Conservation (phyloP, 129 eudicot species). For the Cynara cardunculus region DNA sequence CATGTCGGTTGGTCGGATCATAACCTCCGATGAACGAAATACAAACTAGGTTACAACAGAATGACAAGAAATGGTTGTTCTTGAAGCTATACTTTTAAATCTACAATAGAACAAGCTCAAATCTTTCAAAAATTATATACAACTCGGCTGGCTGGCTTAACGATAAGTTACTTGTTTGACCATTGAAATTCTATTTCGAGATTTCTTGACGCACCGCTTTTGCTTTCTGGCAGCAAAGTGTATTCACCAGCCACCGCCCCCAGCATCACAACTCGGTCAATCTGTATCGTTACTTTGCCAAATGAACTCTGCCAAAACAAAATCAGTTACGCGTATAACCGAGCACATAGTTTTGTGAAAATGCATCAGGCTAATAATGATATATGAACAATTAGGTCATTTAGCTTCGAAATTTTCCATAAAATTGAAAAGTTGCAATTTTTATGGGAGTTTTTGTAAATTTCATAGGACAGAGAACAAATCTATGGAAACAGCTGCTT, state of each 20-base stretch:
- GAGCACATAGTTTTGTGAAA: background rate
- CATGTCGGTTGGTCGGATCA: background rate
- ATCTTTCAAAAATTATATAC: slow-evolving; percentile 25
- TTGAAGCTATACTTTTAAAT: slow-evolving; percentile 28
- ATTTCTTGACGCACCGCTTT: slow-evolving; percentile 91
- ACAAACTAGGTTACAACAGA: slow-evolving; percentile 11
- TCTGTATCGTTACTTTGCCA: slow-evolving; percentile 96
- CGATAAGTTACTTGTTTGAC: slow-evolving; percentile 67
- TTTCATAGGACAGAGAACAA: no score
- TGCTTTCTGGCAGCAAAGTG: slow-evolving; percentile 92
- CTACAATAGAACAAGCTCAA: slow-evolving; percentile 17
- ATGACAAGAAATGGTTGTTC: slow-evolving; percentile 8
- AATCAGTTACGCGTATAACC: background rate
- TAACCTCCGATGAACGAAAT: background rate
- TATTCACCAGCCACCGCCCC: slow-evolving; percentile 98
- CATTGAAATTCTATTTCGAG: slow-evolving; percentile 97
- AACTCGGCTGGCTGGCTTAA: background rate
- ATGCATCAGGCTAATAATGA: no score
- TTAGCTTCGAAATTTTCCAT: no score
- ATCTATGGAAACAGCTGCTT: no score
- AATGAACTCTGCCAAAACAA: slow-evolving; percentile 64
- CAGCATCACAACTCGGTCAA: slow-evolving; percentile 96
- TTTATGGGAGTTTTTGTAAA: no score
- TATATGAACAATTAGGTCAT: no score
- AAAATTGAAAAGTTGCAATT: no score